Evolutionary conservation across 1,284 basidiomycete genomes (phyloP).

Genomic region (Spongiforma sp.): DNA sequence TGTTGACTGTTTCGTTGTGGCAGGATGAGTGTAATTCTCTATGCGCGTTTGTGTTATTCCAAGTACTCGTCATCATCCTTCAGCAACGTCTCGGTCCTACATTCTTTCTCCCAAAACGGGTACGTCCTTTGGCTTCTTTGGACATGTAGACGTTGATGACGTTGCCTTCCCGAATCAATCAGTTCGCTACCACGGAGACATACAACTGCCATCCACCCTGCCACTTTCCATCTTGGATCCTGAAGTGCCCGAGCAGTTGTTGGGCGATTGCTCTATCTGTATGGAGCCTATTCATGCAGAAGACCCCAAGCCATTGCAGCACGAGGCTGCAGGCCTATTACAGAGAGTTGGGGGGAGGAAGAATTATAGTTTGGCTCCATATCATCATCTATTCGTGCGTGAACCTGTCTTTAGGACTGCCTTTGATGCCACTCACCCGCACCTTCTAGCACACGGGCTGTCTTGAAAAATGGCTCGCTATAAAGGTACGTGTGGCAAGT

Average conservation of each 20-base stretch:
- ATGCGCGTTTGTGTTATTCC: constrained; percentile 64
- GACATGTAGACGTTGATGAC: too few species aligned
- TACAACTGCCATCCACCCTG: constrained; percentile 89
- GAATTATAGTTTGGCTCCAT: constrained; percentile 86
- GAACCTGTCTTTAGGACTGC: not conserved
- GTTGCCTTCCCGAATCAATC: too few species aligned
- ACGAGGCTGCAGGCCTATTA: constrained; percentile 40
- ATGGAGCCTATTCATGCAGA: constrained; percentile 85
- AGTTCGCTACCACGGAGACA: constrained; percentile 67
- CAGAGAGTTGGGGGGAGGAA: constrained; percentile 52
- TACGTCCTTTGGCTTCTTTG: constrained; percentile 31
- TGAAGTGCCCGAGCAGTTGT: constrained; percentile 71
- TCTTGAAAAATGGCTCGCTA: constrained; percentile 87
- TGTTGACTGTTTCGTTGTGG: constrained; percentile 4
- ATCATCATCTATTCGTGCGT: constrained; percentile 87
- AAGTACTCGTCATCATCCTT: constrained; percentile 68
- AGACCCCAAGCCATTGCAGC: constrained; percentile 41
- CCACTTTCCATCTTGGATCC: constrained; percentile 61
- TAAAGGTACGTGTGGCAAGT: constrained; percentile 75
- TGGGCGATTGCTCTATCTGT: constrained; percentile 90
- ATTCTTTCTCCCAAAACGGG: constrained; percentile 78
- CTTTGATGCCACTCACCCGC: not conserved
- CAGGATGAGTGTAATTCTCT: constrained; percentile 75
- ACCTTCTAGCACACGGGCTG: constrained; percentile 77
- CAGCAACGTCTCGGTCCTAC: constrained; percentile 82